Conservation (phyloP, 2,329 filamentous ascomycete species). For the Pseudogymnoascus sp. region DNA sequence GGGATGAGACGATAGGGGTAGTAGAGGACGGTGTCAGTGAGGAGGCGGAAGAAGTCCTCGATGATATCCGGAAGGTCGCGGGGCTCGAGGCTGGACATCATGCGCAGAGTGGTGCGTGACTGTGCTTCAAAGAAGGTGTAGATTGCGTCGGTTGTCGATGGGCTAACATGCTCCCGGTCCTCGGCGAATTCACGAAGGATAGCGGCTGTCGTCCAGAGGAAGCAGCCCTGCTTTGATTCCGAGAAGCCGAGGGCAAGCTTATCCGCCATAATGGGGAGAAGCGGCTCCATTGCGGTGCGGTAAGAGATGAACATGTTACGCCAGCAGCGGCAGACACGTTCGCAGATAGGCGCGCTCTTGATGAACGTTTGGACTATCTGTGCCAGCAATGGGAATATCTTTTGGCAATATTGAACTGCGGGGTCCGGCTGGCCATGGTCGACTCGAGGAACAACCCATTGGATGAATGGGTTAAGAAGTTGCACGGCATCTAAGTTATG, state of each 20-base stretch:
- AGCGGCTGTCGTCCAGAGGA: constrained; percentile 95
- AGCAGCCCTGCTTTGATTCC: constrained; percentile 83
- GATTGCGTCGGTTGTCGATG: constrained; percentile 75
- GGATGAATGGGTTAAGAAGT: constrained; percentile 83
- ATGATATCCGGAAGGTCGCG: constrained; percentile 53
- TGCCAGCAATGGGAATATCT: constrained; percentile 81
- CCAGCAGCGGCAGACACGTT: constrained; percentile 92
- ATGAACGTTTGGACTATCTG: constrained; percentile 85
- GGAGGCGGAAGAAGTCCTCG: constrained; percentile 78
- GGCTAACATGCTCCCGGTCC: constrained; percentile 75
- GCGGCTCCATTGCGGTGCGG: constrained; percentile 75
- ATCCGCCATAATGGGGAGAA: constrained; percentile 78
- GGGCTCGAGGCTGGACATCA: constrained; percentile 72
- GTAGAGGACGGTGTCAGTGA: constrained; percentile 86
- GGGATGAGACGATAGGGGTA: constrained; percentile 78
- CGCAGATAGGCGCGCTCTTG: constrained; percentile 77
- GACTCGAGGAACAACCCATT: constrained; percentile 67
- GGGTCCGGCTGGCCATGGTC: constrained; percentile 69
- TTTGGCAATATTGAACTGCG: constrained; percentile 91
- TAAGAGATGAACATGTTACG: constrained; percentile 96
- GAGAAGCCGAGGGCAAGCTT: constrained; percentile 82
- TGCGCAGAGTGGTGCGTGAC: constrained; percentile 78
- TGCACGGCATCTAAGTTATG: constrained; percentile 69
- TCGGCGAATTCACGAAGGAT: constrained; percentile 94
- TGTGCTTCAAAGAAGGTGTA: constrained; percentile 95